phyloP scores from a whole-genome alignment of 805 yeast genomes.

The Hanseniaspora nectarophila region DNA sequence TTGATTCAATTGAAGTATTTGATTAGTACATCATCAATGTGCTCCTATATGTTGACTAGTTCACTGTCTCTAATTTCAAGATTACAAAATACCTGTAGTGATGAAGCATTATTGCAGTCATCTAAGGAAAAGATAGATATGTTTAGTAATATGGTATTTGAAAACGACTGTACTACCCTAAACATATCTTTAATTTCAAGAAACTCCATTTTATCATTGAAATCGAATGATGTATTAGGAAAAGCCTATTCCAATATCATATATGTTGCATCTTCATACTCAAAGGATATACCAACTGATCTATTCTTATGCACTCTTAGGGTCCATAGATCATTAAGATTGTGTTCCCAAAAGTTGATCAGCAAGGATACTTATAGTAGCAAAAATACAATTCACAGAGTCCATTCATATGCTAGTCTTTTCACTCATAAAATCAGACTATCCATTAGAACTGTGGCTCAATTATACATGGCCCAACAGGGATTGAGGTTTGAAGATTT shows the following conservation, averaged over 20 bases:
- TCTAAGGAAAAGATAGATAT: neutral
- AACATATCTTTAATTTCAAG: neutral
- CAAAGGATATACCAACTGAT: neutral
- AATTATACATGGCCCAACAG: slow-evolving; percentile 8
- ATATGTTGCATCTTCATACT: neutral
- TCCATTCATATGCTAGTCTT: slow-evolving; percentile 6
- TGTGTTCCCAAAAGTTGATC: neutral
- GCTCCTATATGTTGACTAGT: slow-evolving; percentile 8
- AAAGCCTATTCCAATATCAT: neutral
- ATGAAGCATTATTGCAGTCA: neutral
- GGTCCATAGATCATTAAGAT: neutral
- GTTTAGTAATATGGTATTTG: neutral
- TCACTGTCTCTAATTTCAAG: slow-evolving; percentile 5
- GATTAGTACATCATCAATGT: slow-evolving; percentile 3
- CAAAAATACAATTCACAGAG: slow-evolving; percentile 5
- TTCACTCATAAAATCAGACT: slow-evolving; percentile 7
- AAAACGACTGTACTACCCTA: slow-evolving; percentile 2
- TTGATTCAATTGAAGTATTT: slow-evolving; percentile 3
- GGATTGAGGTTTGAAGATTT: neutral
- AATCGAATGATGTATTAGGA: slow-evolving; percentile 3
- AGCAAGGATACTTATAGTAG: neutral
- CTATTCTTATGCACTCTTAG: neutral
- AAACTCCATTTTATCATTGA: neutral
- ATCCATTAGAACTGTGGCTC: slow-evolving; percentile 5
- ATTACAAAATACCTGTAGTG: neutral